Conservation (phyloP, 768 basidiomycete species). For the Asterophora lycoperdoides region DNA sequence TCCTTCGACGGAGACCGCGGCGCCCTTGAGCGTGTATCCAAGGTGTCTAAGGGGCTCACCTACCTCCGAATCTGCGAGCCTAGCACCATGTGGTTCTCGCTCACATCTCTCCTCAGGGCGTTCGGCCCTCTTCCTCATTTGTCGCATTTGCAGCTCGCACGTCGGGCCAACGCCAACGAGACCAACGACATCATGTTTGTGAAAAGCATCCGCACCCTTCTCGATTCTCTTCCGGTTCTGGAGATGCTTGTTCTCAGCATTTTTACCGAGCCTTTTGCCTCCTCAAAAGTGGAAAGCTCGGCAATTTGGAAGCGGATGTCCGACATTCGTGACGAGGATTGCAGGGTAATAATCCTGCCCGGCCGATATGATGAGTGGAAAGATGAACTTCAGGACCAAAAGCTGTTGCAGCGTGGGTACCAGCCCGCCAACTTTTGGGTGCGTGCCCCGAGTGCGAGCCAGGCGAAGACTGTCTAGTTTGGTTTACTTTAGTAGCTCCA, state of each 20-base stretch:
- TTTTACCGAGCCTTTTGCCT: constrained; percentile 19
- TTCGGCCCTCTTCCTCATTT: constrained; percentile 33
- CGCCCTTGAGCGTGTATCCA: not conserved
- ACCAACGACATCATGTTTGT: constrained; percentile 38
- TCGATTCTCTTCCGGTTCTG: constrained; percentile 25
- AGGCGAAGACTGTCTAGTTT: not conserved
- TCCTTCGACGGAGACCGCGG: constrained; percentile 20
- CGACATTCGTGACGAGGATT: constrained; percentile 18
- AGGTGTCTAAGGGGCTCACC: constrained; percentile 23
- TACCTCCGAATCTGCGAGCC: constrained; percentile 39
- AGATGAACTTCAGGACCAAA: constrained; percentile 20
- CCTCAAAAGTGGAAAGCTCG: constrained; percentile 18
- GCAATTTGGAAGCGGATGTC: constrained; percentile 24
- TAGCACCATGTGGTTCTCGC: constrained; percentile 32
- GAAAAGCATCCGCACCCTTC: constrained; percentile 26
- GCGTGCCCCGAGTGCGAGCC: not conserved
- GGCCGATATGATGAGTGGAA: constrained; percentile 23
- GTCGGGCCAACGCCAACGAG: constrained; percentile 36
- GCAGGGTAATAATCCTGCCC: constrained; percentile 21
- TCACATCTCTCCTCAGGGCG: constrained; percentile 26
- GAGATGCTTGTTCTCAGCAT: constrained; percentile 34
- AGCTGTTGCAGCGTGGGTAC: constrained; percentile 14
- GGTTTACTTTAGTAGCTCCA: too few species aligned
- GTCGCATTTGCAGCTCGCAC: constrained; percentile 37
- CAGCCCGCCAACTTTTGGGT: constrained; percentile 20